phyloP scores from a whole-genome alignment of 179 eudicot species.

The Spinacia oleracea region DNA sequence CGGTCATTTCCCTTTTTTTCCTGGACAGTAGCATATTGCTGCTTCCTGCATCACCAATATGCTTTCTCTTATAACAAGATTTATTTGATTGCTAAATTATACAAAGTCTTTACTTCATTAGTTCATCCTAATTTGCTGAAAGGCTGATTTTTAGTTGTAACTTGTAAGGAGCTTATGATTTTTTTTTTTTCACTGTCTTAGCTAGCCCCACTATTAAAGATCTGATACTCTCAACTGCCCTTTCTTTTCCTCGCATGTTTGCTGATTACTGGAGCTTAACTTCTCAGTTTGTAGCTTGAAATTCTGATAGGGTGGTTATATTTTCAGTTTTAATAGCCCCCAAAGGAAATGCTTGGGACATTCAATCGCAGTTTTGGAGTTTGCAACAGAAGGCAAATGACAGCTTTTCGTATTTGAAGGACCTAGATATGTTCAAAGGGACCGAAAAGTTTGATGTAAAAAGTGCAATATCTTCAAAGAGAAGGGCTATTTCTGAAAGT shows the following conservation, averaged over 20 bases:
- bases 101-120: neutral
- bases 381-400: slow-evolving; percentile 45
- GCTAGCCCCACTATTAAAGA: neutral
- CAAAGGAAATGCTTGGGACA: slow-evolving; percentile 43
- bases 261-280: neutral
- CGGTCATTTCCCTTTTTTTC: neutral
- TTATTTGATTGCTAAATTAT: neutral
- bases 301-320: slow-evolving; percentile 7
- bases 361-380: slow-evolving; percentile 34
- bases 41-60: neutral
- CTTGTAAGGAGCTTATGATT: neutral
- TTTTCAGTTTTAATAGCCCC: slow-evolving; percentile 49
- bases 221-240: neutral
- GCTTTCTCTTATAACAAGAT: neutral
- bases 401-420: slow-evolving; percentile 45
- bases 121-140: neutral
- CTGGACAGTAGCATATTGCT: neutral
- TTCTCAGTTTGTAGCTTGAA: neutral
- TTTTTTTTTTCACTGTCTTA: neutral
- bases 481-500: slow-evolving; percentile 42
- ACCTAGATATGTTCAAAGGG: slow-evolving; percentile 31
- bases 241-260: neutral
- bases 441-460: slow-evolving; percentile 37
- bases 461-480: slow-evolving; percentile 33
- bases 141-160: neutral